Percentiles rank a stretch among this genome's conserved stretches.
phyloP scores from a whole-genome alignment of 1,139 yeast species.

The Suhomyces atakaporum region DNA sequence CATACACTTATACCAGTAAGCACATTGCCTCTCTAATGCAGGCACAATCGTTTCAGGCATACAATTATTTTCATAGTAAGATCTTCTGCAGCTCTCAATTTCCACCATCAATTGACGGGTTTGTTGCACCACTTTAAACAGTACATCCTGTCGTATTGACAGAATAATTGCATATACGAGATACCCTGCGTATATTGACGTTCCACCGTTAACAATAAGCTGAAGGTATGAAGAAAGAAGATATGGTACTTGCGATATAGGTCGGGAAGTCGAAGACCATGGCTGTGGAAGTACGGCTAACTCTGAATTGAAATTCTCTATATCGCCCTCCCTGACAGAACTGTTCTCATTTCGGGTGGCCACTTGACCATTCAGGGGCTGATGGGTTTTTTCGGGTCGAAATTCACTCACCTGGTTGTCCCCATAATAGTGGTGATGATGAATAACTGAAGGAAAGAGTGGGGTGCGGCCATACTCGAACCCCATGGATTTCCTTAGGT shows the following conservation, averaged over 20 bases:
- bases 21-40: conserved; percentile 57
- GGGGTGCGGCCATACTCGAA: conserved; percentile 1
- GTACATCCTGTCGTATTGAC: conserved; percentile 56
- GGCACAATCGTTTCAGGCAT: conserved; percentile 59
- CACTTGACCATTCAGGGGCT: conserved; percentile 1
- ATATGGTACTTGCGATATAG: conserved; percentile 49
- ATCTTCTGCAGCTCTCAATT: conserved; percentile 50
- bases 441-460: conserved; percentile 8
- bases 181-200: conserved; percentile 45
- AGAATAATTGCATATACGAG: conserved; percentile 43
- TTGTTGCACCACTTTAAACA: conserved; percentile 45
- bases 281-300: conserved; percentile 43
- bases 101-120: conserved; percentile 39
- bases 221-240: conserved; percentile 61
- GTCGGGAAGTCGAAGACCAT: conserved; percentile 43
- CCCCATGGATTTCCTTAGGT: conserved; percentile 14
- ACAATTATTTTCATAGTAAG: conserved; percentile 58
- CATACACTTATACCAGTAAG: conserved; percentile 65
- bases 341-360: too few relatives aligned
- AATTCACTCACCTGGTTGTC: too few relatives aligned
- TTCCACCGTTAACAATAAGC: conserved; percentile 46
- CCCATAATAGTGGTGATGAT: conserved; percentile 13
- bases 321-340: too few relatives aligned
- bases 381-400: too few relatives aligned
- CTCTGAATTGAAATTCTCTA: too few relatives aligned